Base-by-base conservation (phyloP, 1,284 basidiomycete species). In the Xerocomus amazonicus region DNA sequence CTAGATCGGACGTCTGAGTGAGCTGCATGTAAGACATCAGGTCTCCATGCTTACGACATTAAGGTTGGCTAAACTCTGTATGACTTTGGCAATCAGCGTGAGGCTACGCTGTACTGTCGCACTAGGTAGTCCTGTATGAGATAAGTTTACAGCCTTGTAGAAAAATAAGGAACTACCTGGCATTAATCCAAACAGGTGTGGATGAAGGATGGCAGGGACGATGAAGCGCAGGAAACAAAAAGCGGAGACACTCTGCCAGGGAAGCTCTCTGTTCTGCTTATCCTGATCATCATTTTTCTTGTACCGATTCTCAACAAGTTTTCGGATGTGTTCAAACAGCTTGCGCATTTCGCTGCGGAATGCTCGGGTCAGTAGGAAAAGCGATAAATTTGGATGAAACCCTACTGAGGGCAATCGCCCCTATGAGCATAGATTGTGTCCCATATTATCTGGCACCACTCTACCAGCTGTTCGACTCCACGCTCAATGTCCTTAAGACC, bases 171-270 rank as follows among this genome's bases (percentile, higher is more conserved):
- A 71, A 29, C 35, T 65, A 87, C 87, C 88, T 65, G 83, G 78
- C 56, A 77, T 81, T 33, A 90, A 70, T 13, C 86, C 84, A 59
- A 87, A 89, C 7, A 88, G 66, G 67, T 91, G 87, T 6, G 88
- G 88, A 63, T 87, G 77, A 17, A 91, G 73, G 48, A 91, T 85
- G 23, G 84, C 86, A 37, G 88, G 89, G 16, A 89, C 84, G 58
- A 93, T 84, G 67, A 93, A 90, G 40, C 90, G 80, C 33, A 92
- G 74, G 65, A 92, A 92, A 61, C 86, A 82, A 65, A 92, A 92
- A 0, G 90, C 90, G 36, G 87, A 89, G 38, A 92, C 87, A 59
- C 85, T 84, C 65, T 91, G 89, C 77, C 79, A 84, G 31, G 81
- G 84, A 36, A 90, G 71, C 38, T 83, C 77, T 43, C 70, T 72